phyloP scores from a whole-genome alignment of 169 alveolate genomes.

The Plasmodium ovale region DNA sequence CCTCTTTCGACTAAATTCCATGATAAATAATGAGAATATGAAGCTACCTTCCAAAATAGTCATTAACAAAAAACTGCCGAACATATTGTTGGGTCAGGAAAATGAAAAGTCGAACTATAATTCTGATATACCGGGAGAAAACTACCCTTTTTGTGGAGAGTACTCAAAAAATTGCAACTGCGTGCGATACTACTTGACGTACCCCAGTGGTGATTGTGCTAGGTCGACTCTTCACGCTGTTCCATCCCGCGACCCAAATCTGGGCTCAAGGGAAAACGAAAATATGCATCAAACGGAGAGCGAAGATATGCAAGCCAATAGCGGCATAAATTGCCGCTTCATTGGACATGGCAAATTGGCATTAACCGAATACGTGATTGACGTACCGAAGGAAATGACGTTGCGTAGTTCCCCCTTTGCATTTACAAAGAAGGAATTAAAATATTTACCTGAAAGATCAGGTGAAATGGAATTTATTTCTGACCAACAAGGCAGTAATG shows the following conservation, averaged over 20 bases:
- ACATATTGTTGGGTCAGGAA: background rate
- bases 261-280: too few relatives aligned
- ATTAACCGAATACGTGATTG: conserved; percentile 25
- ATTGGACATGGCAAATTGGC: conserved; percentile 31
- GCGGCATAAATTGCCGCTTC: background rate
- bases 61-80: conserved; percentile 13
- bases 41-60: conserved; percentile 15
- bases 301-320: too few relatives aligned
- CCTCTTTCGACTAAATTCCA: conserved; percentile 43
- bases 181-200: too few relatives aligned
- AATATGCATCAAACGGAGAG: too few relatives aligned
- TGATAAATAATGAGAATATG: background rate
- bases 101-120: background rate
- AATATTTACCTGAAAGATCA: background rate
- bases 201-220: too few relatives aligned
- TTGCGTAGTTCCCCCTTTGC: conserved; percentile 34
- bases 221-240: too few relatives aligned
- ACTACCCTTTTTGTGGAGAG: too few relatives aligned
- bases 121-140: too few relatives aligned
- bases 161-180: too few relatives aligned
- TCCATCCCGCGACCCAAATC: too few relatives aligned
- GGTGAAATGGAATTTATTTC: background rate
- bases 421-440: conserved; percentile 23
- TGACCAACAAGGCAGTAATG: background rate
- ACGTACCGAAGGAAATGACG: conserved; percentile 14